Evolutionary conservation across 73 alveolate species (phyloP).

Genomic region (Durusdinium trenchii): DNA sequence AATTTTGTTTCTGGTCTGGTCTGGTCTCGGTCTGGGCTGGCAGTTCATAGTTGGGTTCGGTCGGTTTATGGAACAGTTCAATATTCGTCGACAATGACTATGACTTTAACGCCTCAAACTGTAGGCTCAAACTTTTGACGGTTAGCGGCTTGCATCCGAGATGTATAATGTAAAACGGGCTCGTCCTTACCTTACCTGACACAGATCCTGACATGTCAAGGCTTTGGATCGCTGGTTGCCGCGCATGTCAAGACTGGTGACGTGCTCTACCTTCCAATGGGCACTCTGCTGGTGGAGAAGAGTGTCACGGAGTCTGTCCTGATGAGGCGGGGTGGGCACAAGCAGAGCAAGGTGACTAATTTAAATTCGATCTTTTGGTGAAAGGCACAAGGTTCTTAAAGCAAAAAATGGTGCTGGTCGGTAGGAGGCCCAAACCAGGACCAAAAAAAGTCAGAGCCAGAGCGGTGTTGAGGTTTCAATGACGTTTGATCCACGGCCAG

Average conservation of each 20-base stretch:
- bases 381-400: neutral
- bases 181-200: neutral
- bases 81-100: neutral
- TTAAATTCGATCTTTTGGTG: neutral
- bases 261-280: neutral
- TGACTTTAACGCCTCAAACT: neutral
- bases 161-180: neutral
- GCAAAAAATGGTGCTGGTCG: neutral
- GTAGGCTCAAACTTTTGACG: neutral
- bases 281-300: neutral
- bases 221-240: neutral
- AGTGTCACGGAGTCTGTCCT: neutral
- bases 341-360: neutral
- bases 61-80: neutral
- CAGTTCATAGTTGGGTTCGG: neutral
- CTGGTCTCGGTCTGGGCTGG: too few species aligned
- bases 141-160: neutral
- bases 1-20: neutral
- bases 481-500: neutral
- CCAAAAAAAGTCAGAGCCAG: neutral
- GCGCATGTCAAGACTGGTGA: neutral
- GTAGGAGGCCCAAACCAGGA: neutral
- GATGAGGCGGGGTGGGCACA: neutral
- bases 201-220: neutral
- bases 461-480: neutral